Evolutionary conservation across 2,329 filamentous ascomycete species (phyloP), one percentile per base, ranked within the genome.

Genomic region (Coniochaeta sp.): DNA sequence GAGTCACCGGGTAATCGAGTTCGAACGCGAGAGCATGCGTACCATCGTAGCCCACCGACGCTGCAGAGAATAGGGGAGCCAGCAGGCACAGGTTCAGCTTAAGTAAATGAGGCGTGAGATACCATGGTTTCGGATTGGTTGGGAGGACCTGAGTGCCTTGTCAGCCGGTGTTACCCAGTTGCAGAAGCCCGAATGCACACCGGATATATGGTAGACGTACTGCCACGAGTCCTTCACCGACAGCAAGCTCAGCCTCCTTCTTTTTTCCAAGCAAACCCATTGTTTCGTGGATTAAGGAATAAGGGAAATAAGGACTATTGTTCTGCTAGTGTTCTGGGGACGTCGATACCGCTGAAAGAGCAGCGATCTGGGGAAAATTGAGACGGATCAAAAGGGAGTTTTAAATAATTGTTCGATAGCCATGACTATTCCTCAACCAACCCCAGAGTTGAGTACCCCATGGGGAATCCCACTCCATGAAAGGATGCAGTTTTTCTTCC

Each of bases 1-100:
- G 28, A 31, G 28, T 31, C 28, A 31, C 28, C n/a, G 28, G 28
- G 28, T 9, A 31, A 31, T 31, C 28, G 28, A 31, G 28, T 31
- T 31, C 9, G 28, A 31, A 31, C 28, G 28, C 9, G 28, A 5
- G 28, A 31, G 28, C 28, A 31, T 31, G 24, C 50, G 50, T 26
- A 57, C 75, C 77, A 72, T 79, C 77, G 47, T 77, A 80, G 3
- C 78, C 78, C 38, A 72, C 72, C 1, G 74, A 73, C 0, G 74
- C 70, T 0, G 76, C 76, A 0, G 76, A 78, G 0, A 80, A 62
- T 3, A 79, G 67, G 1, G 77, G 77, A 1, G 80, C 64, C 5
- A 79, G 58, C 0, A 81, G 70, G 16, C 78, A 67, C 9, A 79
- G 64, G 59, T 80, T 80, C 8, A 81, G 71, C 34, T 71, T 66